These are phyloP conservation scores for Arthrobotrys megalospora DNA, from an alignment of 2,329 filamentous ascomycete species.

Conservation along the genomic window DNA sequence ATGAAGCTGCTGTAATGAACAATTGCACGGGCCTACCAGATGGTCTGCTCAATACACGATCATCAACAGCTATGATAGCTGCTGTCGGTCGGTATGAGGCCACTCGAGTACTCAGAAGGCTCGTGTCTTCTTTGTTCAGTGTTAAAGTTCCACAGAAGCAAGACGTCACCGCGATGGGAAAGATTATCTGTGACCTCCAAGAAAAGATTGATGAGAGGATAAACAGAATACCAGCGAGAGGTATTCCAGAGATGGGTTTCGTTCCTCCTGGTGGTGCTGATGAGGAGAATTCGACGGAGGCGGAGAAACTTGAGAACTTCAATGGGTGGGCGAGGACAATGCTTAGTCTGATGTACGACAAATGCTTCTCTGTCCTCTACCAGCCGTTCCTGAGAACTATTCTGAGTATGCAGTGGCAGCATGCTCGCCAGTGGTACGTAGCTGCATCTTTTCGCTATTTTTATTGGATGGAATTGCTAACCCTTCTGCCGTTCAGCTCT, in stretches of 20 bases:
- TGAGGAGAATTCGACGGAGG: slow-evolving; percentile 48
- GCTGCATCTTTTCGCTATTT: neutral
- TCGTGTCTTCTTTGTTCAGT: slow-evolving; percentile 63
- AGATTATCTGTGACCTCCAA: slow-evolving; percentile 63
- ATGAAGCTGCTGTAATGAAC: slow-evolving; percentile 49
- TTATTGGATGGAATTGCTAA: slow-evolving; percentile 7
- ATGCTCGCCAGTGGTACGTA: slow-evolving; percentile 63
- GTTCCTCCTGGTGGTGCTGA: slow-evolving; percentile 58
- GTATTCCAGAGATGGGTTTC: slow-evolving; percentile 64
- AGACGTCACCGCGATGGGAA: slow-evolving; percentile 63
- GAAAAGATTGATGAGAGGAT: slow-evolving; percentile 63
- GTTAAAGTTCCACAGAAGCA: slow-evolving; percentile 61
- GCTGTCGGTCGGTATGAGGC: slow-evolving; percentile 64
- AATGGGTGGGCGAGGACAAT: slow-evolving; percentile 64
- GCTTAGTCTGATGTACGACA: slow-evolving; percentile 64
- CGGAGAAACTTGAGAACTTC: slow-evolving; percentile 62
- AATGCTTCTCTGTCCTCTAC: slow-evolving; percentile 63
- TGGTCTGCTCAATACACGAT: slow-evolving; percentile 41
- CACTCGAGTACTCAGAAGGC: slow-evolving; percentile 62
- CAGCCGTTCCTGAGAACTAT: slow-evolving; percentile 64
- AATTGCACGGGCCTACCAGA: slow-evolving; percentile 58
- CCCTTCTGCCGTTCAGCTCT: slow-evolving; percentile 53
- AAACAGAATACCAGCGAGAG: slow-evolving; percentile 63
- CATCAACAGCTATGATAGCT: slow-evolving; percentile 64
- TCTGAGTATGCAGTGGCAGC: slow-evolving; percentile 63